These are phyloP conservation scores for Trichoderma lentiforme DNA, from an alignment of 2,329 filamentous ascomycete species.

Conservation along the genomic window DNA sequence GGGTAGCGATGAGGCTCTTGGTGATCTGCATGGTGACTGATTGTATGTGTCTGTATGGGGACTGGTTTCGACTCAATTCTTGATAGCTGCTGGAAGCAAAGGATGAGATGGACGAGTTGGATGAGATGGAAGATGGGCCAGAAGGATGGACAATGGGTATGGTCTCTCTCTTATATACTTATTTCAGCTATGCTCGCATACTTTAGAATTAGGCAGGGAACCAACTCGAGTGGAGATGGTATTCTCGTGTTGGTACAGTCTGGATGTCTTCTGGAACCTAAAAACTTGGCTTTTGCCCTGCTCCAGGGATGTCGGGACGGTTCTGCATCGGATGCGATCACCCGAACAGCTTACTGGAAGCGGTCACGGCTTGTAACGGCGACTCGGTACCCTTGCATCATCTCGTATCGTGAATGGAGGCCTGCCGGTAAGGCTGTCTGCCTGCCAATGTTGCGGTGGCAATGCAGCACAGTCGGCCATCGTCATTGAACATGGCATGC, in stretches of 20 bases:
- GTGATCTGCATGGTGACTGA: slow-evolving; percentile 43
- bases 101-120: background rate
- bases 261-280: background rate
- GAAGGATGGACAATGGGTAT: background rate
- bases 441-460: background rate
- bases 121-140: background rate
- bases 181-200: background rate
- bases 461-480: slow-evolving; percentile 1
- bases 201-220: too few species aligned
- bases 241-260: background rate
- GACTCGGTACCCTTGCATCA: background rate
- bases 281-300: background rate
- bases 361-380: background rate
- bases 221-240: background rate
- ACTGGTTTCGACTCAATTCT: background rate
- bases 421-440: background rate
- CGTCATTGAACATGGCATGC: background rate
- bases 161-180: background rate
- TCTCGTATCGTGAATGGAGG: background rate
- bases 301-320: background rate
- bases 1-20: slow-evolving; percentile 35
- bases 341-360: background rate
- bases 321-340: slow-evolving; percentile 4
- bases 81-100: background rate
- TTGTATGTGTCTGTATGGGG: background rate